Evolutionary conservation across 2,329 filamentous ascomycete genomes (phyloP).

Genomic region (Beauveria brongniartii): DNA sequence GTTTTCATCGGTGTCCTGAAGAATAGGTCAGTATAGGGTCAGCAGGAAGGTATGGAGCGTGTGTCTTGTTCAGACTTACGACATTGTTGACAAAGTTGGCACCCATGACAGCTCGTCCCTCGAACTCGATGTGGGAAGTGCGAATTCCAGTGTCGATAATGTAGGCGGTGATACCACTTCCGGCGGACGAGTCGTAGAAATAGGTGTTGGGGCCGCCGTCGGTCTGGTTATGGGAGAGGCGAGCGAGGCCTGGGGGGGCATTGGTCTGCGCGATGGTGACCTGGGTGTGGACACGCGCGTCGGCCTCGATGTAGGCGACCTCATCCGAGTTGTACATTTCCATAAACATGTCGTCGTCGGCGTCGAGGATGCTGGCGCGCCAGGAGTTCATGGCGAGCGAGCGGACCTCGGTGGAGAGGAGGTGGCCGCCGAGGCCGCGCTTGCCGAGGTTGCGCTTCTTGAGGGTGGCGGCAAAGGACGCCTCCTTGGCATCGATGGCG

Average conservation of each 20-base stretch:
- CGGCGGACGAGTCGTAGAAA: conserved; percentile 33
- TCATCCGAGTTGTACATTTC: conserved; percentile 40
- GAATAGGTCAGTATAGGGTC: not conserved
- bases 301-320: conserved; percentile 47
- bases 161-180: conserved; percentile 43
- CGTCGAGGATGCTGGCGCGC: conserved; percentile 46
- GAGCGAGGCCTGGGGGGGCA: conserved; percentile 44
- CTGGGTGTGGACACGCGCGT: conserved; percentile 37
- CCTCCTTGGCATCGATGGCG: conserved; percentile 41
- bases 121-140: conserved; percentile 40
- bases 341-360: conserved; percentile 40
- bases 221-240: conserved; percentile 38
- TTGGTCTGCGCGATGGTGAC: conserved; percentile 42
- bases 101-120: conserved; percentile 37
- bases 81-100: conserved; percentile 37
- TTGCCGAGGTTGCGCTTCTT: conserved; percentile 50
- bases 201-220: conserved; percentile 25
- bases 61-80: conserved; percentile 21
- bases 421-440: conserved; percentile 38
- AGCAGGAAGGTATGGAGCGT: no score
- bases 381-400: conserved; percentile 40
- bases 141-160: conserved; percentile 53
- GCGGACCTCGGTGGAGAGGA: conserved; percentile 39
- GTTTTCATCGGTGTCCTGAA: conserved; percentile 38
- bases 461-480: conserved; percentile 38